A percentile compares a stretch with the other conserved stretches of the same genome.
These are phyloP conservation scores for Pholiota microspora DNA, from an alignment of 768 basidiomycete genomes.

Conservation along the genomic window DNA sequence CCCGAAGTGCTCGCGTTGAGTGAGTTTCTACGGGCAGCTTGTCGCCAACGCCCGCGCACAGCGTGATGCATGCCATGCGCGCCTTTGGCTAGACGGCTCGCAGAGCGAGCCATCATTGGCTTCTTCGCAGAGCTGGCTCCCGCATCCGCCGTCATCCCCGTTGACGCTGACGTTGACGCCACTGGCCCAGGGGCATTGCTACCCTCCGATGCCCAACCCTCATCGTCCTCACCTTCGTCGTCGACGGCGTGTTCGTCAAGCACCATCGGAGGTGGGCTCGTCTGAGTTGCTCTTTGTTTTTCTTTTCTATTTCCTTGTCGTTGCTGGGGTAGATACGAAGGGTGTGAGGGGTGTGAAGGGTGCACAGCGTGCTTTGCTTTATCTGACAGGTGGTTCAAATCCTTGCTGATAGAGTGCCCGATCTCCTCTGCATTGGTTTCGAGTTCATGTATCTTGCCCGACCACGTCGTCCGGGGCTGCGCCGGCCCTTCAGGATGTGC, in stretches of 20 bases:
- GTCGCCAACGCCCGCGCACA: constrained; percentile 1
- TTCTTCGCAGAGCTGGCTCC: neutral
- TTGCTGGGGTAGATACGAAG: neutral
- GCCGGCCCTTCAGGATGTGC: constrained; percentile 11
- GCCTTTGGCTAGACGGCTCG: constrained; percentile 2
- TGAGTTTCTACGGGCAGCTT: neutral
- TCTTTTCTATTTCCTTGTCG: neutral
- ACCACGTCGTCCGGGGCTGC: constrained; percentile 19
- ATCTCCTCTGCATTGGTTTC: constrained; percentile 21
- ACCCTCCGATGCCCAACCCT: constrained; percentile 64
- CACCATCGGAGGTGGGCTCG: neutral
- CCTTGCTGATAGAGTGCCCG: constrained; percentile 22
- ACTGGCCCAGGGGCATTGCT: neutral
- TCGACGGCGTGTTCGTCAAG: constrained; percentile 7
- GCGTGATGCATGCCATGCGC: constrained; percentile 6
- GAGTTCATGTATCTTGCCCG: constrained; percentile 19
- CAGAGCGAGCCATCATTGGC: constrained; percentile 1
- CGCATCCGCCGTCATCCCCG: neutral
- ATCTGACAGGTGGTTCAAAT: constrained; percentile 22
- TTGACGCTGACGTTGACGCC: neutral
- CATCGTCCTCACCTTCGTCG: constrained; percentile 48
- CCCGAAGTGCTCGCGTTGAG: neutral
- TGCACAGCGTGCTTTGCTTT: constrained; percentile 13
- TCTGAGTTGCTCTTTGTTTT: constrained; percentile 11
- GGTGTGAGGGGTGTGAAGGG: neutral